Evolutionary conservation across 495 filamentous ascomycete species (phyloP), one percentile per base, ranked within the genome.

Genomic region (Saxophila tyrrhenica): DNA sequence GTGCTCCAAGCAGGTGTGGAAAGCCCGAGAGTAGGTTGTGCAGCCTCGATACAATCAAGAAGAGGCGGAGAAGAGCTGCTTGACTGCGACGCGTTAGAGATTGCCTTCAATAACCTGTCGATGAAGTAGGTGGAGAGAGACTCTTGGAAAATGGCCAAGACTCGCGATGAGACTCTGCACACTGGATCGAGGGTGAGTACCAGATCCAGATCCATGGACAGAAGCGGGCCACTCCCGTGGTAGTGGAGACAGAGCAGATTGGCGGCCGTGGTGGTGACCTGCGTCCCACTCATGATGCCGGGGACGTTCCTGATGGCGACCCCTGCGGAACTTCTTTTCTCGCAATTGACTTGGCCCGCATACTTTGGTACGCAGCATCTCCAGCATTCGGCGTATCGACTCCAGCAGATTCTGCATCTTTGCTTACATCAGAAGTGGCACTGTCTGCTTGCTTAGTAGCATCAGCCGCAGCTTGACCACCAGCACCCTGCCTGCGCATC

Each of bases 271-370:
- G n/a, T n/a, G n/a, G n/a, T n/a, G n/a, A n/a, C n/a, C 29, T 7
- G 29, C 29, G 29, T 35, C 29, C 13, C 29, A 13, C 13, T 35
- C 5, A 35, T 35, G 5, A 35, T 35, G 29, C 13, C 29, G 29
- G 13, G 7, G 29, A 13, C 13, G 7, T 5, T 35, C 29, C 29
- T n/a, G n/a, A n/a, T n/a, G n/a, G n/a, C n/a, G n/a, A n/a, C n/a
- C n/a, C n/a, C n/a, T n/a, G n/a, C n/a, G n/a, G n/a, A n/a, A n/a
- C n/a, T n/a, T n/a, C n/a, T n/a, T 50, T 55, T 32, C 53, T 32
- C 15, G 53, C 53, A 2, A 49, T 29, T 16, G 17, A 39, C 24
- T 45, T 49, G 13, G 53, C 53, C 46, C 50, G 49, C 29, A 55
- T 55, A 21, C 19, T 41, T 24, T 35, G 25, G n/a, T 48, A 55